Evolutionary conservation across 805 yeast species (phyloP), one percentile per base, ranked within the genome.

Genomic region (Candida ponderosae): DNA sequence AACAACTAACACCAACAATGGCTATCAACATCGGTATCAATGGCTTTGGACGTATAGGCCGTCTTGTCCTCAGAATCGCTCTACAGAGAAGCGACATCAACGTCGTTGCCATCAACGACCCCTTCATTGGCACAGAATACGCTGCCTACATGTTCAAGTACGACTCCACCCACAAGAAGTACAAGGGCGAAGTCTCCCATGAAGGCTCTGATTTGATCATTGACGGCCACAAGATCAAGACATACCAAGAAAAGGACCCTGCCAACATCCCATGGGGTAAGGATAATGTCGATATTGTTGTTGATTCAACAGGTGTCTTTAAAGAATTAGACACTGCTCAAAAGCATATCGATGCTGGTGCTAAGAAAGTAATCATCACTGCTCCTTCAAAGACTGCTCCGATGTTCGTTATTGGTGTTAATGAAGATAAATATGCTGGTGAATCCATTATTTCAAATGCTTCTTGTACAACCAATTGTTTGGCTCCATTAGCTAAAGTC

Each of bases 131-230:
- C 43, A 68, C 76, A 42, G 83, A 76, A 48, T 78, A 78, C 59
- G 83, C 85, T 53, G 74, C 82, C 41, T 78, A 78, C 72, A 74
- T 76, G 80, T 77, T 78, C 76, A 78, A 78, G 67, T 78, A 77
- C 66, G 85, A 78, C 58, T 76, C 83, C 44, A 78, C 82, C 41
- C 85, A 78, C 66, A 81, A 83, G 58, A 62, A 62, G 55, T 78
- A 61, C 75, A 51, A 62, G 21, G 83, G 83, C 59, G 74, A 68
- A 53, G 81, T 78, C 39, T 48, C 67, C 43, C 56, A 69, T 54
- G 73, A 73, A 54, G 81, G 66, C 52, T 64, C 66, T 50, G 52
- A 59, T 56, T 59, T 77, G 48, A 57, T 71, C 60, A 66, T 76
- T 49, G 77, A 74, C 57, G 81, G 79, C 53, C 45, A 62, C 41